Evolutionary conservation across 768 basidiomycete genomes (phyloP).

Genomic region (Zangia roseola): DNA sequence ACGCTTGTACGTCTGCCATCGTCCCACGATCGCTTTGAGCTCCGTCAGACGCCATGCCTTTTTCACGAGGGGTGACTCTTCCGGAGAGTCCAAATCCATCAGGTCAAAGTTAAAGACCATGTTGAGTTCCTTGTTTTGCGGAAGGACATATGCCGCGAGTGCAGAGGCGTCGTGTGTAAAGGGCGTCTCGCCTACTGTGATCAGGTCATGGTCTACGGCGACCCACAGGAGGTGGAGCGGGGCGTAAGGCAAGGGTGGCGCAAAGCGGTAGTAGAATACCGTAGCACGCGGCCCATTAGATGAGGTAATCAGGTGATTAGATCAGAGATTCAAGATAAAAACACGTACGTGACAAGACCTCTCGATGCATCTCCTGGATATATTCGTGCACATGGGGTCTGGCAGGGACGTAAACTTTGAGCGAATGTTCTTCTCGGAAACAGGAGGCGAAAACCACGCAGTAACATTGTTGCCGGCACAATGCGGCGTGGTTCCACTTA

Average conservation of each 20-base stretch:
- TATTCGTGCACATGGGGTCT: slow-evolving; percentile 69
- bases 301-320: slow-evolving; percentile 16
- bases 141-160: slow-evolving; percentile 56
- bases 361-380: slow-evolving; percentile 60
- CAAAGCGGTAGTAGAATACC: too few relatives aligned
- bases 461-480: background rate
- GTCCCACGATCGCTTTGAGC: slow-evolving; percentile 44
- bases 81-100: slow-evolving; percentile 55
- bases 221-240: slow-evolving; percentile 7
- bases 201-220: slow-evolving; percentile 48
- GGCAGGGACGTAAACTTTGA: slow-evolving; percentile 3
- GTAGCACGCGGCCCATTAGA: background rate
- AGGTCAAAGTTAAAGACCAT: slow-evolving; percentile 67
- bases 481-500: slow-evolving; percentile 27
- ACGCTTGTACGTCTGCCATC: slow-evolving; percentile 59
- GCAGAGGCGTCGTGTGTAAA: slow-evolving; percentile 52
- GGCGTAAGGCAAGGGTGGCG: too few relatives aligned
- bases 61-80: slow-evolving; percentile 39
- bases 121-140: slow-evolving; percentile 57
- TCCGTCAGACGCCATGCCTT: slow-evolving; percentile 52
- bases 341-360: slow-evolving; percentile 57
- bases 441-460: slow-evolving; percentile 5
- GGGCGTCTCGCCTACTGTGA: slow-evolving; percentile 66
- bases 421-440: background rate
- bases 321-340: slow-evolving; percentile 1